Percentiles rank a stretch among this genome's conserved stretches.
These are phyloP conservation scores for Schizochytrium sp. DNA, from an alignment of 108 stramenopile genomes.

Conservation along the genomic window DNA sequence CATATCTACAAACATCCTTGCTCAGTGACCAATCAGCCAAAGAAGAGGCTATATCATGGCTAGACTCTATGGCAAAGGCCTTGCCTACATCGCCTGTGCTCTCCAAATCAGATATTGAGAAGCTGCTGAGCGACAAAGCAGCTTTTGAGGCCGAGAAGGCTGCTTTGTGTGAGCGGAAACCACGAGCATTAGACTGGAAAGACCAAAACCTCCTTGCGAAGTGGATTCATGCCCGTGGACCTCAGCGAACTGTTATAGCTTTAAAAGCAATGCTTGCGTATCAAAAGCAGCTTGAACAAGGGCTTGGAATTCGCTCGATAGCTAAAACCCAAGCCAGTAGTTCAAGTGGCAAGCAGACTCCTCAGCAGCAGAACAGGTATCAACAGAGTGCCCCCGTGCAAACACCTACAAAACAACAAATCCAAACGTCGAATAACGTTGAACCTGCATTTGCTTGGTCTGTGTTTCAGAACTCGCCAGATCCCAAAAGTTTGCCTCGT, in stretches of 20 bases:
- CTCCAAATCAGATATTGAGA: too few species aligned
- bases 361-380: neutral
- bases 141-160: neutral
- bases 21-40: neutral
- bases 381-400: neutral
- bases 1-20: neutral
- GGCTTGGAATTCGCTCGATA: neutral
- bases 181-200: neutral
- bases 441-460: constrained; percentile 14
- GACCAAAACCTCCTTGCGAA: neutral
- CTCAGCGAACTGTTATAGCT: neutral
- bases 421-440: too few species aligned
- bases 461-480: constrained; percentile 12
- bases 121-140: neutral
- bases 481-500: constrained; percentile 3
- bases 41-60: neutral
- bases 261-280: constrained; percentile 10
- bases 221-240: constrained; percentile 3
- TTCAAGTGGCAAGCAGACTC: neutral
- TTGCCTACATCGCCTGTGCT: neutral
- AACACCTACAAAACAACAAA: too few species aligned
- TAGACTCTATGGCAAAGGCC: neutral
- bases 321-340: neutral
- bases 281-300: neutral
- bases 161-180: neutral